phyloP scores from a whole-genome alignment of 2,329 filamentous ascomycete genomes.

The Fusarium veterinarium region DNA sequence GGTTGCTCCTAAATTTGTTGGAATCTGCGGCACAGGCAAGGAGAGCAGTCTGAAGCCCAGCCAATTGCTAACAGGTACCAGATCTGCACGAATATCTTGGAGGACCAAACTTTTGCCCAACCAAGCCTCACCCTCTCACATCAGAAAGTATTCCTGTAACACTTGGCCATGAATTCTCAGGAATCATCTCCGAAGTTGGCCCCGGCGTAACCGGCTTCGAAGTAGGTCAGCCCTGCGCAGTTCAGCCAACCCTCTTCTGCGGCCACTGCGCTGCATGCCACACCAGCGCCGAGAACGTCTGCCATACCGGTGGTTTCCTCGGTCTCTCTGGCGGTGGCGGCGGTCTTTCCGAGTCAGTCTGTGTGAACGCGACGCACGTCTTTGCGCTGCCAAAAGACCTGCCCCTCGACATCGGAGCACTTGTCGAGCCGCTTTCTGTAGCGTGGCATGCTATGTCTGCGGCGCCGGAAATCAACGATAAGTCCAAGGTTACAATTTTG shows the following conservation, averaged over 20 bases:
- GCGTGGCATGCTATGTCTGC: slow-evolving; percentile 59
- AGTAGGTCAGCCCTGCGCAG: slow-evolving; percentile 66
- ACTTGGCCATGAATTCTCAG: slow-evolving; percentile 74
- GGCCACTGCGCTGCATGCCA: slow-evolving; percentile 66
- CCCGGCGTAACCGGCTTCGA: slow-evolving; percentile 58
- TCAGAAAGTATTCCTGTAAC: slow-evolving; percentile 67
- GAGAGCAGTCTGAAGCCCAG: accelerated
- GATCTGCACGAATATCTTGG: slow-evolving; percentile 49
- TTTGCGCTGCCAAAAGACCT: slow-evolving; percentile 63
- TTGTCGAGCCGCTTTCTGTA: slow-evolving; percentile 65
- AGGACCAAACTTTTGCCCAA: slow-evolving; percentile 51
- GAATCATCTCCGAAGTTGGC: slow-evolving; percentile 69
- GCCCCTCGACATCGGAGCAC: slow-evolving; percentile 61
- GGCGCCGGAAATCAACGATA: slow-evolving; percentile 52
- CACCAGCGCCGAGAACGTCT: slow-evolving; percentile 66
- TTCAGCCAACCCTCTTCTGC: slow-evolving; percentile 71
- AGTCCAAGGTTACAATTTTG: slow-evolving; percentile 60
- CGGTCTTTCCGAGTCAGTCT: slow-evolving; percentile 66
- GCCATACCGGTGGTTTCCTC: slow-evolving; percentile 56
- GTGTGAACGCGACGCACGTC: slow-evolving; percentile 60
- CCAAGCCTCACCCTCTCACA: slow-evolving; percentile 69
- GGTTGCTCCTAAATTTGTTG: slow-evolving; percentile 54
- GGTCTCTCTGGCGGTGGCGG: slow-evolving; percentile 59
- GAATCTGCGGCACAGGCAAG: slow-evolving; percentile 59
- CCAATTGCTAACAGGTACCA: not conserved